Base-by-base conservation (phyloP, 352 stramenopile genomes). In the Phytophthora palmivora region DNA sequence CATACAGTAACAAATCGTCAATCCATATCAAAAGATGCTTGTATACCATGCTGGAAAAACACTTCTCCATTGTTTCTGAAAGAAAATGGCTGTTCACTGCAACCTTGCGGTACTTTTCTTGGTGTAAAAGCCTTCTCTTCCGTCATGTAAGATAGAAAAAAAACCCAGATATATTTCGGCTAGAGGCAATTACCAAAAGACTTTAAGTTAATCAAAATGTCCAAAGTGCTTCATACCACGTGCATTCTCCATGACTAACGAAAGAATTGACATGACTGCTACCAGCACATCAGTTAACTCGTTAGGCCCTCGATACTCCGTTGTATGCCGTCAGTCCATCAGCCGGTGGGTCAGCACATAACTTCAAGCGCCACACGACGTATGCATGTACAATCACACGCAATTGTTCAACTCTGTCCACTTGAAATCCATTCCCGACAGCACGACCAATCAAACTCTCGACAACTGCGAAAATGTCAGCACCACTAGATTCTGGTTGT, bases 1-100 rank as follows among this genome's bases (percentile, higher is more conserved):
- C 58, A 46, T 62, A 73, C 11, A 74, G 18, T 2, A 78, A 50
- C 9, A 78, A 19, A 46, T 71, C 59, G 26, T 74, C 70, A 18
- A 78, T 68, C 53, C 69, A 78, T 2, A 67, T 36, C 6, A 78
- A 22, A 7, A 71, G 28, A 41, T 54, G 18, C 18, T 60, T 18
- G 14, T 52, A 51, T 6, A 60, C 30, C 5, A 60, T 6, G 16
- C 19, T 26, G 16, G 18, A 10, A 14, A 60, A 50, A 8, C 28
- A 52, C 19, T 8, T 51, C n/a, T n/a, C n/a, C n/a, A n/a, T n/a
- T n/a, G n/a, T 37, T 60, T 39, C 33, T 60, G 38, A 10, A 52
- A 51, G 5, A 36, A 37, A 6, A 37, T 33, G 11, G 30, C 18
- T 11, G 41, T 33, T 60, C 52, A 38, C 41, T 51, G 19, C 26